Base-by-base conservation (phyloP, 345 rosid species). In the Fremontodendron californicum region DNA sequence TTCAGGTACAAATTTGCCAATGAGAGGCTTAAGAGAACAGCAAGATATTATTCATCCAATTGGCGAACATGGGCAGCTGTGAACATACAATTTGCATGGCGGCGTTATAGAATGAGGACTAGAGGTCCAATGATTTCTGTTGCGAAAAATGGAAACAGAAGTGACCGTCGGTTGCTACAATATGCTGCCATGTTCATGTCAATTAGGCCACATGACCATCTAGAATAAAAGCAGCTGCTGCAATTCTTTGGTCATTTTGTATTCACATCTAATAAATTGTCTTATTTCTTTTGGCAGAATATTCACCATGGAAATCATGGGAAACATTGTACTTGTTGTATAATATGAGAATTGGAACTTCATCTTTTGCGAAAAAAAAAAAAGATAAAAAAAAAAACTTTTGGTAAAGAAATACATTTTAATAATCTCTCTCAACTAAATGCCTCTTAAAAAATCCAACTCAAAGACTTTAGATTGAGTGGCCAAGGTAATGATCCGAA, bases 61-160 rank as follows among this genome's bases (percentile, higher is more conserved):
- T 90, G 94, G 90, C 74, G 88, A 57, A 85, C 90, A 0, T 87
- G 94, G 94, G 94, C 89, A 0, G 92, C 92, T 1, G 90, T 90
- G 78, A 87, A 78, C 46, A 84, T 90, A 75, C 94, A 90, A 52
- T 74, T 88, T 29, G 90, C 88, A 27, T 90, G 94, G 92, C 73
- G 85, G 19, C 79, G 81, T 9, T 79, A 87, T 89, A 81, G 81
- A 76, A 70, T 29, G 68, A 84, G 88, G 81, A 78, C 67, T 13
- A 63, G 73, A 27, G 88, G 81, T 61, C 68, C 72, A 3, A 71
- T 80, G 84, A 64, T 33, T 76, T 75, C 78, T 81, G 79, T 35
- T 5, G 33, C n/a, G 1, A 68, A 68, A 18, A 69, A 80, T 71
- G 86, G 84, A 13, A 40, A 18, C 37, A 73, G 82, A 43, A 64